These are phyloP conservation scores for Xylaria sp. DNA, from an alignment of 2,329 filamentous ascomycete species.

Conservation along the genomic window DNA sequence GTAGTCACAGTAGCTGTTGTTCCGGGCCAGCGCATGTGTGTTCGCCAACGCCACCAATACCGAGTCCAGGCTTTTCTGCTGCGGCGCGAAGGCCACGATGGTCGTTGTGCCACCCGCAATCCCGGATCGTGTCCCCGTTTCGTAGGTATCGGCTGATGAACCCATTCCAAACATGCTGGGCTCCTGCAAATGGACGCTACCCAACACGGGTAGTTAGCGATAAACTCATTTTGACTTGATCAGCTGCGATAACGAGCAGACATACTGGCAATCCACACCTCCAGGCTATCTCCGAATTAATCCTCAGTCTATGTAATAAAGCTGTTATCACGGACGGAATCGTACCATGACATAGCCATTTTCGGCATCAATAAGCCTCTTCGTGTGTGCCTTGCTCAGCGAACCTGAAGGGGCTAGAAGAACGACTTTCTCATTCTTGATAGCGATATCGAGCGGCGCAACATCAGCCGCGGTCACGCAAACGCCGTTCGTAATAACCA, in stretches of 20 bases:
- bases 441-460: conserved; percentile 54
- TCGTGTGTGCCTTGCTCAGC: conserved; percentile 45
- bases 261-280: conserved; percentile 50
- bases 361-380: conserved; percentile 54
- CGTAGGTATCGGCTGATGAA: conserved; percentile 50
- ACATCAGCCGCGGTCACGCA: conserved; percentile 57
- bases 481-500: conserved; percentile 56
- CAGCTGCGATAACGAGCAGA: background rate
- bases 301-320: background rate
- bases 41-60: conserved; percentile 57
- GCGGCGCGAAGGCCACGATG: conserved; percentile 66
- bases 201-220: conserved; percentile 30
- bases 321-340: background rate
- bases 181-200: conserved; percentile 55
- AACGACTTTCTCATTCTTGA: conserved; percentile 56
- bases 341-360: conserved; percentile 55
- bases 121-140: conserved; percentile 62
- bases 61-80: conserved; percentile 57
- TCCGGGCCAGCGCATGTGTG: conserved; percentile 57
- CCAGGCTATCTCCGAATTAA: conserved; percentile 46
- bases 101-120: conserved; percentile 69
- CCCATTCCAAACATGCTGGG: conserved; percentile 51
- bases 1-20: conserved; percentile 65
- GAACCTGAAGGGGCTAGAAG: conserved; percentile 53
- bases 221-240: background rate